Evolutionary conservation across 2,329 filamentous ascomycete species (phyloP), one percentile per base, ranked within the genome.

Genomic region (Colletotrichum spaethianum): DNA sequence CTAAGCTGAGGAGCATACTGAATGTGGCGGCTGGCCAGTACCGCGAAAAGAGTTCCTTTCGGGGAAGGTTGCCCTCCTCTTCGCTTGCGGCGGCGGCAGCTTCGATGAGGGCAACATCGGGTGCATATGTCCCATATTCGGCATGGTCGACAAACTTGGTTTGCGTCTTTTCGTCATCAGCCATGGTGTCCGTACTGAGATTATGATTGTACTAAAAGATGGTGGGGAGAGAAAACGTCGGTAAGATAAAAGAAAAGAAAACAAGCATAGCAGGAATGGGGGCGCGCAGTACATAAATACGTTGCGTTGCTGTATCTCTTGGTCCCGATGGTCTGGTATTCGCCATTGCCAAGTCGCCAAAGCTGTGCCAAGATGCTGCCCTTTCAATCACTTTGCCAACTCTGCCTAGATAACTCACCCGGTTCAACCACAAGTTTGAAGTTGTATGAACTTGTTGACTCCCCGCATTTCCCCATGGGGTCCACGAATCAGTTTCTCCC

Each of bases 31-130:
- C 80, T 2, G 80, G 80, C 73, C 65, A 74, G 72, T 81, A 81
- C 8, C 75, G 75, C 3, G 31, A 65, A 56, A 81, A 79, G 12
- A 81, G 79, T 70, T 81, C 78, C 69, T 79, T 80, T 38, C 75
- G 76, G 23, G 78, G 73, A 18, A 81, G 72, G 1, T 70, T 73
- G 33, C 75, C 64, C 63, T 81, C 80, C 1, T 77, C 78, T 28
- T 80, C 79, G 50, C 74, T 77, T 61, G 75, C 67, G 11, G 75
- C 76, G n/a, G 79, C 77, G 48, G 80, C 80, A 28, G 80, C 78
- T 70, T 81, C 79, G 64, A 81, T 78, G 63, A 81, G 79, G 18
- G 79, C 78, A 36, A 75, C 74, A 52, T 81, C 67, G 4, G 77
- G 64, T 4, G 28, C 74, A 74, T 77, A 74, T 31, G 67, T 61